These are phyloP conservation scores for Phytophthora pluvialis DNA, from an alignment of 352 stramenopile genomes.

Conservation along the genomic window DNA sequence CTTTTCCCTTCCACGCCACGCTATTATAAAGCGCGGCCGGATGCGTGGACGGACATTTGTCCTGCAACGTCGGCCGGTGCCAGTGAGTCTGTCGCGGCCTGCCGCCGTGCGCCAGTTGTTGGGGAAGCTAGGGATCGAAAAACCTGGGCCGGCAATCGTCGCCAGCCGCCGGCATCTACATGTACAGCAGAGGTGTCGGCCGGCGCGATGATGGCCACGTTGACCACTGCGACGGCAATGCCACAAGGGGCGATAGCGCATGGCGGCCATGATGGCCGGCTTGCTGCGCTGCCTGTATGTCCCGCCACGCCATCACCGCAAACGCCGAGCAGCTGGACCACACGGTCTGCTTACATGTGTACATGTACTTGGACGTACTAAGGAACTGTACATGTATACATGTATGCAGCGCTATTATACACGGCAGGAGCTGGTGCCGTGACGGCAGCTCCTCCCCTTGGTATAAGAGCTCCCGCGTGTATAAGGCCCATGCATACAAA, in stretches of 20 bases:
- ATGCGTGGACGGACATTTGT: background rate
- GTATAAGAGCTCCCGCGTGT: background rate
- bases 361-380: too few relatives aligned
- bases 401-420: too few relatives aligned
- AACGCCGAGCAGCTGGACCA: background rate
- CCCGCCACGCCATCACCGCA: background rate
- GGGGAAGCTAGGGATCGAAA: background rate
- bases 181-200: background rate
- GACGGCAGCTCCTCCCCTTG: background rate
- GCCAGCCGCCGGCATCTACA: background rate
- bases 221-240: background rate
- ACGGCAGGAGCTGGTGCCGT: background rate
- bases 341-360: too few relatives aligned
- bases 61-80: background rate
- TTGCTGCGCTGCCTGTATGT: background rate
- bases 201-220: conserved; percentile 4
- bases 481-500: background rate
- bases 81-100: background rate
- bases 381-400: too few relatives aligned
- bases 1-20: background rate
- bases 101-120: background rate
- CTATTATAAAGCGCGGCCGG: background rate
- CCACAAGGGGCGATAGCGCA: background rate
- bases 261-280: background rate
- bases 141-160: background rate